Base-by-base conservation (phyloP, 805 yeast species). In the Teunomyces gatunensis region DNA sequence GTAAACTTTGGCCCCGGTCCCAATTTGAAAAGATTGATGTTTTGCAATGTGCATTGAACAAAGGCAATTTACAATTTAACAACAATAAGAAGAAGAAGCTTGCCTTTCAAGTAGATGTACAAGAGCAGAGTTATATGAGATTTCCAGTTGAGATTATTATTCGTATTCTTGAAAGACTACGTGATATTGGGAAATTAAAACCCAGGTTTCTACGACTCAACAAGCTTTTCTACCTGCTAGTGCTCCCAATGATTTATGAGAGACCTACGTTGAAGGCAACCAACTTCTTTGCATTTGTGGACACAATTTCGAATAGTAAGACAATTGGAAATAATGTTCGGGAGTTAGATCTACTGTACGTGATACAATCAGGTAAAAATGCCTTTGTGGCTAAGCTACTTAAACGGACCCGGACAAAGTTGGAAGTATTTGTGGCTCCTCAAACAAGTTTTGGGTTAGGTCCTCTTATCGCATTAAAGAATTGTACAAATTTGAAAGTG, bases 361-460 rank as follows among this genome's bases (percentile, higher is more conserved):
- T 91, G 42, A 82, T 90, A 50, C 98, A 94, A 65, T 78, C 89
- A 32, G 98, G 98, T 10, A 90, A 88, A 63, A 94, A 90, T 65
- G 92, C 97, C 4, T 86, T 76, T 63, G 89, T 92, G 10, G 89
- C 97, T 0, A 85, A 87, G 54, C 63, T 94, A 5, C 69, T 94
- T 47, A 80, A 96, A 57, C 75, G 96, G 35, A 87, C 96, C 46
- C 79, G 90, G 6, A 63, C 75, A 15, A 77, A 74, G 33, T 69
- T 94, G 42, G 79, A 82, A 52, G 70, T 75, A 9, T 90, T 94
- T 57, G 78, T 87, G 6, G 97, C 98, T 0, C 96, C 98, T 3
- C 98, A 92, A 61, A 85, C 97, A 28, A 86, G 95, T 68, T 92
- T 94, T 71, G 99, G 99, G 0, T 78, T 83, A 43, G 87, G 96